Base-by-base conservation (phyloP, 257 asterid genomes). In the Dorcoceras hygrometricum region DNA sequence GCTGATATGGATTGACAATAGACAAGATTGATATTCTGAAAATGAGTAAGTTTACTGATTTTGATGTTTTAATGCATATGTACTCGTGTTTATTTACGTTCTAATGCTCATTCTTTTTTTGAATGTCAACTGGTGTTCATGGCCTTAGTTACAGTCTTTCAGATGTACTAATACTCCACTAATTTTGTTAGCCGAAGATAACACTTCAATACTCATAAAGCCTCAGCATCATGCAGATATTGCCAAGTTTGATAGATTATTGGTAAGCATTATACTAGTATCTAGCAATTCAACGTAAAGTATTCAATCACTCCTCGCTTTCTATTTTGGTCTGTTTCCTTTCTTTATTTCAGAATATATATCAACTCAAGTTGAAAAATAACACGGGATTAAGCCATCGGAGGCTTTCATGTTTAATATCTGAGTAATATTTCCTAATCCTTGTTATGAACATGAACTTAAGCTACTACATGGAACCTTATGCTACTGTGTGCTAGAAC, bases 161-260 rank as follows among this genome's bases (percentile, higher is more conserved):
- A 43, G 39, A 12, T 70, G 34, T 54, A 39, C 71, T 79, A 39
- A 66, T 70, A 36, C 53, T 56, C 14, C 43, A 19, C 77, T 73
- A 69, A 39, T 69, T 46, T 68, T 67, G 71, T 70, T 80, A 81
- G 86, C 71, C 71, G 77, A 65, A 59, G 80, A 71, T 25, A 75
- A 76, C 71, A 68, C 80, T 71, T 78, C 91, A 66, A 77, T 70
- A 46, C 81, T 84, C 43, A 36, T 67, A 68, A 81, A 76, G 71
- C 72, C 86, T 86, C 88, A 79, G 34, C 84, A 78, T 72, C 83
- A 77, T 81, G 84, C 83, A 23, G 82, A 72, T 71, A 82, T 60
- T 82, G 76, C 87, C 72, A 81, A 79, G 84, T 87, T 90, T 78
- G 97, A 86, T 69, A 80, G 95, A 68, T 80, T 90, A 67, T 71